Evolutionary conservation across 352 stramenopile species (phyloP).

Genomic region (Pythium myriotylum): DNA sequence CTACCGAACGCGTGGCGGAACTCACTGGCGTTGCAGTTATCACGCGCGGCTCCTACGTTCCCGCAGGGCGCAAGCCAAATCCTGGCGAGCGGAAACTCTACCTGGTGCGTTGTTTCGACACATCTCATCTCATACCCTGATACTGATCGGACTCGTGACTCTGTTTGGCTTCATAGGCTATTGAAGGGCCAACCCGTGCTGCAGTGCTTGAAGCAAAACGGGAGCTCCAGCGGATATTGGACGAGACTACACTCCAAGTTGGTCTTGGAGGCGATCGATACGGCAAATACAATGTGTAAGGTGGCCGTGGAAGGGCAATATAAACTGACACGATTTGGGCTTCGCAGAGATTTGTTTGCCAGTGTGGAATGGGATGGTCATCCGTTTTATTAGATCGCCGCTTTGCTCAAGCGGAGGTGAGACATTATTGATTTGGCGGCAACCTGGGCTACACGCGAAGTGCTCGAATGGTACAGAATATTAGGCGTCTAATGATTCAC

Average conservation of each 20-base stretch:
- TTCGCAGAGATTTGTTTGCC: neutral
- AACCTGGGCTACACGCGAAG: too few species aligned
- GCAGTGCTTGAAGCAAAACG: conserved; percentile 77
- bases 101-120: conserved; percentile 61
- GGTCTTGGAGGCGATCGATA: conserved; percentile 86
- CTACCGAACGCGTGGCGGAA: conserved; percentile 84
- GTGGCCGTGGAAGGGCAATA: conserved; percentile 10
- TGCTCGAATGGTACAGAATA: neutral
- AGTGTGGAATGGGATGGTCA: too few species aligned
- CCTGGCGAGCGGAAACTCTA: conserved; percentile 88
- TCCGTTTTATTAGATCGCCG: too few species aligned
- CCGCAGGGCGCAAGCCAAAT: conserved; percentile 83
- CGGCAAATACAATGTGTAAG: conserved; percentile 89
- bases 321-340: conserved; percentile 20
- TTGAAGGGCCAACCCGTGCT: conserved; percentile 72
- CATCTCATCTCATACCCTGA: too few species aligned
- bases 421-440: too few species aligned
- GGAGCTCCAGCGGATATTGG: conserved; percentile 87
- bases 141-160: too few species aligned
- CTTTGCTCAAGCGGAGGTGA: too few species aligned
- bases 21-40: conserved; percentile 89
- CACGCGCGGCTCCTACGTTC: conserved; percentile 86
- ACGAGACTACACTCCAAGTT: conserved; percentile 90
- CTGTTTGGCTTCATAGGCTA: too few species aligned
- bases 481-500: conserved; percentile 2